Evolutionary conservation across 1,139 yeast genomes (phyloP).

Genomic region (Magnusiomyces magnusii): DNA sequence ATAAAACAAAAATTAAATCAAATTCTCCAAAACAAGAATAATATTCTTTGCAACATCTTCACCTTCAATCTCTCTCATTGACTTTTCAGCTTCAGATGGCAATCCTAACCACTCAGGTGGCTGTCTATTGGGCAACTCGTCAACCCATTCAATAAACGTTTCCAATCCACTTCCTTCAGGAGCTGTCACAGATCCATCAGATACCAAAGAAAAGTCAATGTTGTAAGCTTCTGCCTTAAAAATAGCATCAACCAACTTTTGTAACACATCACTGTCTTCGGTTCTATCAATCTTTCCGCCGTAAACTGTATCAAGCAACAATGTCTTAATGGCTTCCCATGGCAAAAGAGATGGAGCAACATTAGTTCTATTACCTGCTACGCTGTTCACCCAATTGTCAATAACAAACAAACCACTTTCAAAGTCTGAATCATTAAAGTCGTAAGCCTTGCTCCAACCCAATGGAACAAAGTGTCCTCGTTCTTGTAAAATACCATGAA

Average conservation of each 20-base stretch:
- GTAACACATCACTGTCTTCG: slow-evolving; percentile 38
- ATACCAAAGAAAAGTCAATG: slow-evolving; percentile 34
- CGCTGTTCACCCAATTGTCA: slow-evolving; percentile 35
- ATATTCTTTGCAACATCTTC: slow-evolving; percentile 10
- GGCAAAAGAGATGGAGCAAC: slow-evolving; percentile 46
- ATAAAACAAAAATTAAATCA: neutral
- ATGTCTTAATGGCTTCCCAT: slow-evolving; percentile 47
- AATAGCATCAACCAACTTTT: slow-evolving; percentile 28
- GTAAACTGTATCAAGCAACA: slow-evolving; percentile 52
- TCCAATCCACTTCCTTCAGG: slow-evolving; percentile 45
- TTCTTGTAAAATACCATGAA: slow-evolving; percentile 56
- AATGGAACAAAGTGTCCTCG: slow-evolving; percentile 52
- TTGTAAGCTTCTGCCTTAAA: slow-evolving; percentile 37
- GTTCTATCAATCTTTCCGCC: slow-evolving; percentile 62
- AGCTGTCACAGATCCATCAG: slow-evolving; percentile 27
- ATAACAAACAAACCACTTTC: slow-evolving; percentile 44
- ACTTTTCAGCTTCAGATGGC: slow-evolving; percentile 38
- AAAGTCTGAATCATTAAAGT: slow-evolving; percentile 69
- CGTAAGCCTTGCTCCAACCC: slow-evolving; percentile 57
- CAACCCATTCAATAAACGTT: slow-evolving; percentile 47
- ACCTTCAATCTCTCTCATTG: slow-evolving; percentile 26
- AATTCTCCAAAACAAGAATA: slow-evolving; percentile 3
- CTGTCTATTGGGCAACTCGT: slow-evolving; percentile 46
- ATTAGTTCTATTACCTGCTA: slow-evolving; percentile 33
- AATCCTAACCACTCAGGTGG: slow-evolving; percentile 63